Percentiles rank a stretch among this genome's conserved stretches.
These are phyloP conservation scores for Senecio squalidus DNA, from an alignment of 140 eudicot genomes.

Conservation along the genomic window DNA sequence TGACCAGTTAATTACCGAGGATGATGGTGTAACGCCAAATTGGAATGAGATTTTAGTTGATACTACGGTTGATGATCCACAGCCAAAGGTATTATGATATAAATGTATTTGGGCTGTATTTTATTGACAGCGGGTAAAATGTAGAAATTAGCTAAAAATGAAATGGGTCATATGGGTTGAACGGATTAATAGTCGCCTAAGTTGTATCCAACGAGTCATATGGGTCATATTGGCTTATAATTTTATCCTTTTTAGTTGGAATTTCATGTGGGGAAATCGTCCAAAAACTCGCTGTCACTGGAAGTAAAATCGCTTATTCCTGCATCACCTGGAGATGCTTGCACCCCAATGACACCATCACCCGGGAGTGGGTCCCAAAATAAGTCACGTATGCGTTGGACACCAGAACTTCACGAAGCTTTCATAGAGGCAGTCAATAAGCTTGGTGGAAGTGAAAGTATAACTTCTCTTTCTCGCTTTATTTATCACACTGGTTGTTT, in stretches of 20 bases:
- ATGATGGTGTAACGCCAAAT: constrained; percentile 54
- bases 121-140: no score
- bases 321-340: constrained; percentile 48
- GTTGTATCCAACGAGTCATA: no score
- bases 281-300: constrained; percentile 35
- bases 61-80: constrained; percentile 40
- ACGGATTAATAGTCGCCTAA: no score
- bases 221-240: background rate
- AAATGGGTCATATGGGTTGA: no score
- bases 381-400: constrained; percentile 98
- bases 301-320: constrained; percentile 44
- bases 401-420: constrained; percentile 96
- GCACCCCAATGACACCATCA: constrained; percentile 47
- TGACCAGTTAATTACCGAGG: constrained; percentile 69
- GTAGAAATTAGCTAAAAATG: no score
- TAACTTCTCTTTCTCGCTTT: background rate
- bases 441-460: constrained; percentile 99
- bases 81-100: constrained; percentile 45
- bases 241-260: constrained; percentile 27
- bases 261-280: constrained; percentile 34
- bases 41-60: constrained; percentile 82
- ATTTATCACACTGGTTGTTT: background rate
- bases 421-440: constrained; percentile 87
- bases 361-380: constrained; percentile 53
- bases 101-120: background rate